Evolutionary conservation across 2,329 filamentous ascomycete genomes (phyloP), one percentile per base, ranked within the genome.

Genomic region (Talaromyces sp.): DNA sequence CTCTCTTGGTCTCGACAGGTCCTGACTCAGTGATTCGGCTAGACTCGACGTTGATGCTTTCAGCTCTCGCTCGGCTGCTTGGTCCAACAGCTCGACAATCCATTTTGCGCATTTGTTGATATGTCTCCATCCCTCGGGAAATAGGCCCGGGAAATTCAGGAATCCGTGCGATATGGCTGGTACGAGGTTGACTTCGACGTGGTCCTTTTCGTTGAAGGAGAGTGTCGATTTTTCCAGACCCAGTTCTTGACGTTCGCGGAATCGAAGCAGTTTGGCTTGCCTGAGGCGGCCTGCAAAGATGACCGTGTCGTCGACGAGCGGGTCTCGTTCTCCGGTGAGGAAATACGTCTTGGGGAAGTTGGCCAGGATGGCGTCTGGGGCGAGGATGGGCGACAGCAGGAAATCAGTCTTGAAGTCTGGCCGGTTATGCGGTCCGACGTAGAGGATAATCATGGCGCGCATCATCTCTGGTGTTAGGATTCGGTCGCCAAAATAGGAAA

Each of bases 361-460:
- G 14, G 89, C 86, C 0, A 99, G 84, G 0, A 98, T 81, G 0
- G 85, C 82, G 67, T 97, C 94, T 0, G 95, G 95, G 0, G 95
- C 93, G 0, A 97, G 84, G 0, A 97, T 87, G 0, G 95, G 95
- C 0, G 91, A 96, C 2, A 99, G 85, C 0, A 96, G 84, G 73
- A 92, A 97, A 75, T 99, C 94, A 6, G 90, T 91, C 31, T 87
- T 87, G 74, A 99, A 98, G 72, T 98, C 92, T 0, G 95, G 95
- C 0, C 93, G 89, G 74, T 95, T 91, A 72, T 97, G 90, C 0
- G 93, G 92, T 0, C 95, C 95, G 60, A 99, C 90, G 74, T 99
- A 99, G 4, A 99, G 82, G 66, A 99, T 96, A 66, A 99, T 96
- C 93, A 99, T 98, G 65, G 93, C 92, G 34, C 95, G 90, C 89